Base-by-base conservation (phyloP, 1,139 yeast species). In the Pichia sp. region DNA sequence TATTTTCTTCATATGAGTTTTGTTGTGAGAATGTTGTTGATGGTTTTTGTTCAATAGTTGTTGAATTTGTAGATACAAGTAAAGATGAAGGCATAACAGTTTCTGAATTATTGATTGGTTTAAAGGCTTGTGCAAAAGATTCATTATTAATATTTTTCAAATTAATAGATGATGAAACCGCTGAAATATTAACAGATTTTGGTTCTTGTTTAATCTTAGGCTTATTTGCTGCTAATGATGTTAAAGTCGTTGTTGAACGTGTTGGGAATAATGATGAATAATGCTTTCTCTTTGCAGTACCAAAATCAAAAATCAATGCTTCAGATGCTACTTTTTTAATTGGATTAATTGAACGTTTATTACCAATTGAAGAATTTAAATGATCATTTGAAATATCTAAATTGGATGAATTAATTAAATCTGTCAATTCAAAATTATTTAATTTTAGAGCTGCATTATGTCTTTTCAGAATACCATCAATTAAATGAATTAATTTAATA, bases 401-500 rank as follows among this genome's bases (percentile, higher is more conserved):
- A 37, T 36, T 36, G 5, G 43, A 39, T 2, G 48, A 37, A 26
- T 35, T 32, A 22, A 42, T 26, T 20, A 46, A 30, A 31, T 46
- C 50, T 27, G 36, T 45, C 11, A 47, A 35, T 35, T 44, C 46
- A 27, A 40, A 36, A 25, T 32, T 40, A 10, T 36, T 39, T 16
- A 45, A 28, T 31, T 44, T 51, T 24, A 49, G 29, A 5, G 32
- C 35, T 6, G 55, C 54, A 49, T 49, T 47, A 45, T 51, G 55
- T 24, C 54, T 46, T 22, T 37, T 46, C 29, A 58, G 39, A 34
- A 70, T 57, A 30, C 68, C 67, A 51, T 76, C 77, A 44, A 78
- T 74, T 42, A 76, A 70, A 28, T 67, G 67, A 40, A 70, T 67
- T 52, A 77, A 73, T 52, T 74, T 73, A 25, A 67, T 63, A 6